A percentile compares a stretch with the other conserved stretches of the same genome.
Conservation (phyloP, 2,329 filamentous ascomycete species). For the Epichloe gansuensis region DNA sequence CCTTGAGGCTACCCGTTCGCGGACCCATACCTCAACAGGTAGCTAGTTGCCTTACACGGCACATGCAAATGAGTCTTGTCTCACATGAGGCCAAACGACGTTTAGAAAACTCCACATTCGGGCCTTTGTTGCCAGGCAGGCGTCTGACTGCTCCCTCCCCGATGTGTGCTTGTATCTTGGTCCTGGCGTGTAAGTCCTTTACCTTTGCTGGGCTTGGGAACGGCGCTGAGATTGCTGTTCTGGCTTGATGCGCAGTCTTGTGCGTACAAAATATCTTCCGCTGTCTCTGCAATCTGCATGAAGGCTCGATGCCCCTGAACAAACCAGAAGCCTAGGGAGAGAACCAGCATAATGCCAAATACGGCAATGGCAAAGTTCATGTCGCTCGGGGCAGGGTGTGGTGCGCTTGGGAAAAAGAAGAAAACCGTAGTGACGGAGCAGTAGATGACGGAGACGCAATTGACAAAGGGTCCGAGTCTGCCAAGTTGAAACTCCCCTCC, state of each 20-base stretch:
- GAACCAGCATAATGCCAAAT: conserved; percentile 40
- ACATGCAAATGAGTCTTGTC: too few relatives aligned
- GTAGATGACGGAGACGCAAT: conserved; percentile 38
- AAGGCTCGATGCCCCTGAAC: conserved; percentile 27
- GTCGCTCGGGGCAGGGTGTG: conserved; percentile 31
- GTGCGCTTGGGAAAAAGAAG: conserved; percentile 38
- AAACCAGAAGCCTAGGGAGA: conserved; percentile 38
- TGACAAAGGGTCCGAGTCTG: conserved; percentile 27
- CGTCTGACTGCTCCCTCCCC: neutral
- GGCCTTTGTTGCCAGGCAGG: neutral
- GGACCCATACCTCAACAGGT: too few relatives aligned
- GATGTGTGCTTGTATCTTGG: neutral
- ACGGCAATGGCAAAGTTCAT: conserved; percentile 47
- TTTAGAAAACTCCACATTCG: neutral
- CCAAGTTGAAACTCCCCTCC: conserved; percentile 31
- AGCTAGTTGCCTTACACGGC: too few relatives aligned
- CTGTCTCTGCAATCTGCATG: conserved; percentile 11
- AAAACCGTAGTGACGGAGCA: conserved; percentile 39
- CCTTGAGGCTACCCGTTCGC: too few relatives aligned
- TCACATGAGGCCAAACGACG: neutral
- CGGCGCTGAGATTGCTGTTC: neutral
- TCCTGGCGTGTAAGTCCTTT: neutral
- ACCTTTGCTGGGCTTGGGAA: neutral
- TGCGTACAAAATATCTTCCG: conserved; percentile 9
- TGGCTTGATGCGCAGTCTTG: neutral